Percentiles rank a stretch among this genome's conserved stretches.
Evolutionary conservation across 306 rosid species (phyloP).

Genomic region (Mimosa bimucronata): DNA sequence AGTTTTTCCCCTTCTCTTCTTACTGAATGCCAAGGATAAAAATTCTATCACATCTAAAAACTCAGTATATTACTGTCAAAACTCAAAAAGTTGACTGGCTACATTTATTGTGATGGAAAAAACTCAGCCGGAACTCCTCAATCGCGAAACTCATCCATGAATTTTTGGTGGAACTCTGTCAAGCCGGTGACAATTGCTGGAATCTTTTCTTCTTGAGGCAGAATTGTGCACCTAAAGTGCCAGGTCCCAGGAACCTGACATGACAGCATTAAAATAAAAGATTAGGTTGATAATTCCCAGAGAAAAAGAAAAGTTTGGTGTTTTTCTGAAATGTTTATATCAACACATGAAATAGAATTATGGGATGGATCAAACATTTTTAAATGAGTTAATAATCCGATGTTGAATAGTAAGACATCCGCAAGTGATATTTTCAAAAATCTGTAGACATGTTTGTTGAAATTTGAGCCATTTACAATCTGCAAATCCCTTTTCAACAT

Average conservation of each 20-base stretch:
- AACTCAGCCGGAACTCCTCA: conserved; percentile 35
- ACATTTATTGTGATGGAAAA: conserved; percentile 26
- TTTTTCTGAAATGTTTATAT: neutral
- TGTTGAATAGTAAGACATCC: neutral
- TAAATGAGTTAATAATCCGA: neutral
- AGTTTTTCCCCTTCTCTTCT: neutral
- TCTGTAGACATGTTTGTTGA: neutral
- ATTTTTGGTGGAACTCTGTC: conserved; percentile 77
- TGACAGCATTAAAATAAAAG: conserved; percentile 6
- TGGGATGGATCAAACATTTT: neutral
- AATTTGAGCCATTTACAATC: neutral
- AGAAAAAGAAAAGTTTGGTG: neutral
- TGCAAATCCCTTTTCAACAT: neutral
- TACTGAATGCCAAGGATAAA: neutral
- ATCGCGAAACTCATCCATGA: conserved; percentile 75
- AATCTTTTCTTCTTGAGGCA: conserved; percentile 97
- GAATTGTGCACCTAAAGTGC: conserved; percentile 96
- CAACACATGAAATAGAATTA: neutral
- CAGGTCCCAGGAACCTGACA: conserved; percentile 91
- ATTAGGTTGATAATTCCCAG: neutral
- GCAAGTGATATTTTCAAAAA: neutral
- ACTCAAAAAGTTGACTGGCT: conserved; percentile 20
- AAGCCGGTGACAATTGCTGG: conserved; percentile 75
- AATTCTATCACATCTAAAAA: conserved; percentile 10
- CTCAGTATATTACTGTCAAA: conserved; percentile 20